Evolutionary conservation across 495 filamentous ascomycete genomes (phyloP).

Genomic region (Ramalina intermedia): DNA sequence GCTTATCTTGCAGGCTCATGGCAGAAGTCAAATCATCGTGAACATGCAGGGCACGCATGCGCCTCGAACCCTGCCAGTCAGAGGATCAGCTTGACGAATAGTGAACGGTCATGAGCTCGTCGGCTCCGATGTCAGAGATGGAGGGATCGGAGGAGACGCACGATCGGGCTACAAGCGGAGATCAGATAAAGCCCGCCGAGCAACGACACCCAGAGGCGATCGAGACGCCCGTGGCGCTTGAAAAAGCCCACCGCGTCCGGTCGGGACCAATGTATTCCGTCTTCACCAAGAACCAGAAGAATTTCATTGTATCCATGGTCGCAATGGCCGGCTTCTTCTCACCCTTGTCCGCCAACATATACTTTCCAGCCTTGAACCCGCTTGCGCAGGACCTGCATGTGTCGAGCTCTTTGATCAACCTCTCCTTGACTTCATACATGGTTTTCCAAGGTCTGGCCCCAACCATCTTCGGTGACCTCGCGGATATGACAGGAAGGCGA

Average conservation of each 20-base stretch:
- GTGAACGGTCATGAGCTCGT: too few species aligned
- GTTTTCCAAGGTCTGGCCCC: conserved; percentile 42
- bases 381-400: conserved; percentile 44
- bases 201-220: too few species aligned
- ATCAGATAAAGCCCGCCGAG: too few species aligned
- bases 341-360: conserved; percentile 58
- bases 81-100: too few species aligned
- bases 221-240: conserved; percentile 1
- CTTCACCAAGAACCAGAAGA: conserved; percentile 5
- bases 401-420: conserved; percentile 46
- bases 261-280: conserved; percentile 7
- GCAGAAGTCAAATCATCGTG: too few species aligned
- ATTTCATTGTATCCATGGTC: conserved; percentile 42
- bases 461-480: conserved; percentile 25
- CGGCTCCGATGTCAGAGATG: too few species aligned
- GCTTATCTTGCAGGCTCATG: too few species aligned
- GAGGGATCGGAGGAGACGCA: too few species aligned
- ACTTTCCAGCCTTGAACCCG: conserved; percentile 57
- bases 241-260: not conserved
- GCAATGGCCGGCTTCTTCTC: conserved; percentile 52
- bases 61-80: too few species aligned
- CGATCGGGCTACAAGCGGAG: too few species aligned
- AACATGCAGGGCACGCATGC: too few species aligned
- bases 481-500: conserved; percentile 26
- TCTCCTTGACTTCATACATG: conserved; percentile 57